A percentile compares a stretch with the other conserved stretches of the same genome.
Evolutionary conservation across 257 asterid species (phyloP).

Genomic region (Cynanchum wilfordii): DNA sequence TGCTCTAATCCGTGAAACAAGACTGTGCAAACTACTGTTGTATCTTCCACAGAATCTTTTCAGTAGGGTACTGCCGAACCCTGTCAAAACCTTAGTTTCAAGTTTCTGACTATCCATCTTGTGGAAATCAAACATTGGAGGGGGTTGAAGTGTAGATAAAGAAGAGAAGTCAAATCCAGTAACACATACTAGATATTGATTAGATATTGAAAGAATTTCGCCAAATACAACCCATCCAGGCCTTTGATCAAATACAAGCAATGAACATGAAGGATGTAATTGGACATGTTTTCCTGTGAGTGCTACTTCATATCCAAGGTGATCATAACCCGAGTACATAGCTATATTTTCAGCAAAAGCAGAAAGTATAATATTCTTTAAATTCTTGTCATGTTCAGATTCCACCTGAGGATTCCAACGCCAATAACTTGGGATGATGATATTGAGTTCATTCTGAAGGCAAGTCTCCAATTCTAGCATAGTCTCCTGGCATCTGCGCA

Average conservation of each 20-base stretch:
- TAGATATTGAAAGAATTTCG: conserved; percentile 60
- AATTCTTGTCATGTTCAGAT: conserved; percentile 42
- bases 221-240: conserved; percentile 86
- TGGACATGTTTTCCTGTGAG: conserved; percentile 64
- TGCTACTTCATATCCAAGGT: conserved; percentile 88
- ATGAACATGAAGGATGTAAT: conserved; percentile 83
- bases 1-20: conserved; percentile 55
- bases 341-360: conserved; percentile 85
- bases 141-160: conserved; percentile 53
- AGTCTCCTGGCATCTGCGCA: conserved; percentile 84
- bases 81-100: conserved; percentile 53
- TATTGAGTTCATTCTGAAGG: conserved; percentile 59
- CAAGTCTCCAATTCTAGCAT: conserved; percentile 69
- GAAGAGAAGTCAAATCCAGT: conserved; percentile 52
- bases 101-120: conserved; percentile 52
- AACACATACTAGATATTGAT: conserved; percentile 75
- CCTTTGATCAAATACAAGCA: conserved; percentile 60
- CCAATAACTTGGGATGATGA: conserved; percentile 76
- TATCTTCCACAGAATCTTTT: conserved; percentile 81
- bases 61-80: conserved; percentile 54
- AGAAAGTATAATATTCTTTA: conserved; percentile 62
- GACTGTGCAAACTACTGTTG: conserved; percentile 38
- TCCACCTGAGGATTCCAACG: conserved; percentile 55
- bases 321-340: conserved; percentile 87
- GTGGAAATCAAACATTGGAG: conserved; percentile 53